phyloP scores from a whole-genome alignment of 805 yeast genomes.

The Candida verbasci region DNA sequence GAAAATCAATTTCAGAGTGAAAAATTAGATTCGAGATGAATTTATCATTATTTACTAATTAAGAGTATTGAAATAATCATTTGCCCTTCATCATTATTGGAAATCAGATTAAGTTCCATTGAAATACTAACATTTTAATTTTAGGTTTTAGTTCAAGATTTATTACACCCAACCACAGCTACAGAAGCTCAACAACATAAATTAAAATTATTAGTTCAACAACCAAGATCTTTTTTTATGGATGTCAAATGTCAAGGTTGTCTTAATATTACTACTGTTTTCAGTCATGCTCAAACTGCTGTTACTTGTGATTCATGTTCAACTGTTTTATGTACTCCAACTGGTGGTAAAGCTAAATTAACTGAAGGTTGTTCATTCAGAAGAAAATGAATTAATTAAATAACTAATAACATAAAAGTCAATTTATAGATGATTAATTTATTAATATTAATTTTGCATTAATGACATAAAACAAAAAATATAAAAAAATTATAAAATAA shows the following conservation, averaged over 20 bases:
- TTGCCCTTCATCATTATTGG: no score
- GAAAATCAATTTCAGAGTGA: no score
- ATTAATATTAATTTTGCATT: conserved; percentile 4
- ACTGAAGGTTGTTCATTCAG: conserved; percentile 99
- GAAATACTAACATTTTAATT: conserved; percentile 16
- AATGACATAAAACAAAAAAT: conserved; percentile 2
- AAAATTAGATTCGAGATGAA: no score
- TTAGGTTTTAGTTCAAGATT: conserved; percentile 97
- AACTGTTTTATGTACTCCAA: conserved; percentile 96
- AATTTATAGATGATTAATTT: conserved; percentile 5
- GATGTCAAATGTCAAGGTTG: conserved; percentile 99
- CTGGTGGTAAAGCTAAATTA: conserved; percentile 99
- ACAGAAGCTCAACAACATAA: conserved; percentile 96
- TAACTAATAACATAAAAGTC: not conserved
- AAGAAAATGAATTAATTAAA: conserved; percentile 67
- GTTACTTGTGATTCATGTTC: conserved; percentile 99
- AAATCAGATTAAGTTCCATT: no score
- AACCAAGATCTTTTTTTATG: conserved; percentile 99
- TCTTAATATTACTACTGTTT: conserved; percentile 97
- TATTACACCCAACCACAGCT: conserved; percentile 96
- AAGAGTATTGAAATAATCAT: no score
- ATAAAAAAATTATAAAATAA: no score
- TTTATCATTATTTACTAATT: no score
- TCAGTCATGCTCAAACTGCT: conserved; percentile 99
- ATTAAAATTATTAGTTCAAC: conserved; percentile 93